Percentiles rank a stretch among this genome's conserved stretches.
phyloP scores from a whole-genome alignment of 208 protist species.

The Novymonas esmeraldas region DNA sequence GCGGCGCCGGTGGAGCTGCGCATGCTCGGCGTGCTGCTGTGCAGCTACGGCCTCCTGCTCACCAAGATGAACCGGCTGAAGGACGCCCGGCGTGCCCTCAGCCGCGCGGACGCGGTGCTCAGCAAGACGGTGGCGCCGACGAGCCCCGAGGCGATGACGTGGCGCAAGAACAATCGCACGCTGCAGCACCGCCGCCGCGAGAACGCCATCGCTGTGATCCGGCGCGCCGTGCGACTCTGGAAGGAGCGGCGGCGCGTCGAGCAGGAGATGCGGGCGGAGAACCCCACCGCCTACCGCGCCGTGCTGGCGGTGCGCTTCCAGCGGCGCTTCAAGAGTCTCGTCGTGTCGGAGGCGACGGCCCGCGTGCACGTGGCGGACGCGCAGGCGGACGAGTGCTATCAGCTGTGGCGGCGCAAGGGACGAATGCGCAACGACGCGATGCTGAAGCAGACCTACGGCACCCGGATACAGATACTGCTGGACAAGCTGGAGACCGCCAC shows the following conservation, averaged over 20 bases:
- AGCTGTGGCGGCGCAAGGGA: conserved; percentile 38
- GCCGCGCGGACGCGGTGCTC: conserved; percentile 43
- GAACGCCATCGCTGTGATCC: conserved; percentile 46
- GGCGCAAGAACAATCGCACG: conserved; percentile 51
- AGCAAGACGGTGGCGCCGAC: conserved; percentile 25
- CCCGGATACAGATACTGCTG: conserved; percentile 44
- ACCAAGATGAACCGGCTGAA: conserved; percentile 43
- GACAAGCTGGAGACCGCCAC: conserved; percentile 42
- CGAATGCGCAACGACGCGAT: conserved; percentile 53
- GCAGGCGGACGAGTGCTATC: conserved; percentile 47
- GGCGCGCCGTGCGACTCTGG: conserved; percentile 55
- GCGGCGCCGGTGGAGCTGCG: conserved; percentile 25
- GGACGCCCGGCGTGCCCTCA: conserved; percentile 38
- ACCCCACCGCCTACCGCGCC: conserved; percentile 40
- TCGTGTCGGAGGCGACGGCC: conserved; percentile 46
- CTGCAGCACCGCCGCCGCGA: conserved; percentile 40
- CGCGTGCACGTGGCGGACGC: conserved; percentile 55
- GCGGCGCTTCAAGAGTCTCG: conserved; percentile 41
- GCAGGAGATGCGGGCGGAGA: conserved; percentile 21
- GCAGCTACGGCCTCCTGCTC: conserved; percentile 44
- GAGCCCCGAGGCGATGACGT: conserved; percentile 52
- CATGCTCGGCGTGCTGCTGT: conserved; percentile 51
- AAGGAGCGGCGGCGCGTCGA: conserved; percentile 41
- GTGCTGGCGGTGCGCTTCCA: conserved; percentile 37
- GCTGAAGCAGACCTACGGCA: conserved; percentile 51